Percentiles rank a stretch among this genome's conserved stretches.
phyloP scores from a whole-genome alignment of 2,329 filamentous ascomycete genomes.

The Botrytis galanthina region DNA sequence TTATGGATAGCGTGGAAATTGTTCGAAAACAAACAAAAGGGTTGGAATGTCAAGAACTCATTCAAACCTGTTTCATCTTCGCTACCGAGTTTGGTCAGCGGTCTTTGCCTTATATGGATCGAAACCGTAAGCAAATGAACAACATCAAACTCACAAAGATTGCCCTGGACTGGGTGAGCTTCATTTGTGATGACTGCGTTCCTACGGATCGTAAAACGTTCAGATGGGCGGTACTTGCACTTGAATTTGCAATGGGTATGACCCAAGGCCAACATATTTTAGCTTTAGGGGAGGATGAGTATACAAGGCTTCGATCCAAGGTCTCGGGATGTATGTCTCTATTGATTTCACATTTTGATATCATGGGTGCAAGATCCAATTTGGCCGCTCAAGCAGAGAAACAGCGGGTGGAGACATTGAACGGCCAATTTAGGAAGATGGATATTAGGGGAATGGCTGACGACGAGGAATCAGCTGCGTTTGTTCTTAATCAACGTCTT shows the following conservation, averaged over 20 bases:
- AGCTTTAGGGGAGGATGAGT: conserved; percentile 86
- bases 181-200: conserved; percentile 95
- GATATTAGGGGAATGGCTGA: conserved; percentile 72
- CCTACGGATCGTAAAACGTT: conserved; percentile 94
- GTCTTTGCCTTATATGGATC: conserved; percentile 92
- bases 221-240: conserved; percentile 90
- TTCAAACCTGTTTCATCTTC: conserved; percentile 97
- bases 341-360: conserved; percentile 96
- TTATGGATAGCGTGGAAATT: conserved; percentile 97
- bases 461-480: conserved; percentile 79
- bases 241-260: conserved; percentile 98
- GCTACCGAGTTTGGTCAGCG: conserved; percentile 98
- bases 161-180: conserved; percentile 94
- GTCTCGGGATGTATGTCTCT: conserved; percentile 97
- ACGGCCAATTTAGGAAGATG: conserved; percentile 71
- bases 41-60: conserved; percentile 88
- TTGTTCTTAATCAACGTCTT: conserved; percentile 73
- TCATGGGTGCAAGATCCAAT: conserved; percentile 94
- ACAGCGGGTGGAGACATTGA: conserved; percentile 77
- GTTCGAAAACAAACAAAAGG: conserved; percentile 82
- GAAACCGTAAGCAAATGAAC: conserved; percentile 93
- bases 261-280: conserved; percentile 90
- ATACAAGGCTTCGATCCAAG: conserved; percentile 76
- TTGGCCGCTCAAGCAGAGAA: conserved; percentile 92
- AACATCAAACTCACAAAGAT: conserved; percentile 92